phyloP scores from a whole-genome alignment of 495 filamentous ascomycete species.

The Neurospora hispaniola region DNA sequence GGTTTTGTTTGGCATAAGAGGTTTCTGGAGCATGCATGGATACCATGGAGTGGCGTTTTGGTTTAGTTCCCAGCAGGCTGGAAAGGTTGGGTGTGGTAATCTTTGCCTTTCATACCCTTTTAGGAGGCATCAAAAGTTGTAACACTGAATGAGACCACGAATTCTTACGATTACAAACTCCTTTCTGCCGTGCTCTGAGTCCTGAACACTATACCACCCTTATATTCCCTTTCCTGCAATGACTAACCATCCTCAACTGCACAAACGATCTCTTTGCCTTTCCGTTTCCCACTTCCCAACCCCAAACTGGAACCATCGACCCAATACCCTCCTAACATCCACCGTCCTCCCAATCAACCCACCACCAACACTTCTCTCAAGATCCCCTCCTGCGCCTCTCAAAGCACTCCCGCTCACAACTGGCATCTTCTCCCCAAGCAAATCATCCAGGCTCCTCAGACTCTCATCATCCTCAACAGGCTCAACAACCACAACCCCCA shows the following conservation, averaged over 20 bases:
- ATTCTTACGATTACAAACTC: background rate
- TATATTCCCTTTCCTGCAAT: background rate
- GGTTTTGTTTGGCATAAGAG: background rate
- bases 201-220: background rate
- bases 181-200: background rate
- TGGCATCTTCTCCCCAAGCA: constrained; percentile 49
- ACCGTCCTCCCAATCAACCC: constrained; percentile 59
- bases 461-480: constrained; percentile 4
- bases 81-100: background rate
- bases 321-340: constrained; percentile 49
- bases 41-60: constrained; percentile 21
- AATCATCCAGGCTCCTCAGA: constrained; percentile 12
- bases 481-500: constrained; percentile 27
- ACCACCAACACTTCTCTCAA: constrained; percentile 33
- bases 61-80: constrained; percentile 8
- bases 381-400: constrained; percentile 27
- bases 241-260: background rate
- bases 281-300: constrained; percentile 24
- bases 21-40: background rate
- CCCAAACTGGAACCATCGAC: constrained; percentile 64
- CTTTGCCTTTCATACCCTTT: background rate
- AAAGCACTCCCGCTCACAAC: constrained; percentile 48
- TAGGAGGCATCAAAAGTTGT: background rate
- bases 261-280: background rate
- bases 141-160: background rate